Percentiles rank a stretch among this genome's conserved stretches.
These are phyloP conservation scores for Aplosporella prunicola DNA, from an alignment of 2,329 filamentous ascomycete genomes.

Conservation along the genomic window DNA sequence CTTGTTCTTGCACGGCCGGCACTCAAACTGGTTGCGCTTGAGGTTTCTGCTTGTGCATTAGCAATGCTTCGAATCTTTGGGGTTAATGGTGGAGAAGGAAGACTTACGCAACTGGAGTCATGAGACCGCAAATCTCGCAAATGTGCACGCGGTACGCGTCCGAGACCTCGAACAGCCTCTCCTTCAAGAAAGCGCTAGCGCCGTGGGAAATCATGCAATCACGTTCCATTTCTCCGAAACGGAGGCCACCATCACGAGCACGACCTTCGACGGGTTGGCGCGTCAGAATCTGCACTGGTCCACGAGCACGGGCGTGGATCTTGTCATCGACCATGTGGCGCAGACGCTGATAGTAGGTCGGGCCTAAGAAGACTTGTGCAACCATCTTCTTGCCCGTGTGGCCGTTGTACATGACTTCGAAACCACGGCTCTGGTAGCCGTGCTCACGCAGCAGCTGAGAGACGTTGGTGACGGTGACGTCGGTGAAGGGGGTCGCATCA, in stretches of 20 bases:
- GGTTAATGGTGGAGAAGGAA: slow-evolving; percentile 13
- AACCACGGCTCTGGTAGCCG: slow-evolving; percentile 93
- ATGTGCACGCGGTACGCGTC: slow-evolving; percentile 97
- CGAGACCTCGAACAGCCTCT: slow-evolving; percentile 92
- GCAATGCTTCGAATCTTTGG: slow-evolving; percentile 15
- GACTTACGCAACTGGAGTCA: slow-evolving; percentile 97
- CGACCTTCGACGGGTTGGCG: slow-evolving; percentile 96
- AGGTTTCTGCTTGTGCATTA: slow-evolving; percentile 56
- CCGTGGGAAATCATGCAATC: slow-evolving; percentile 99
- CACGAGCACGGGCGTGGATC: slow-evolving; percentile 96
- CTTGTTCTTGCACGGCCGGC: slow-evolving; percentile 97
- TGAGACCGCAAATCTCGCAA: slow-evolving; percentile 96
- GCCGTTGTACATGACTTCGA: slow-evolving; percentile 98
- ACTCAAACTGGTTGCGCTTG: slow-evolving; percentile 93
- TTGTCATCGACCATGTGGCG: slow-evolving; percentile 99
- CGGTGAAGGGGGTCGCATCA: slow-evolving; percentile 94
- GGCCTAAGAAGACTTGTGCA: slow-evolving; percentile 91
- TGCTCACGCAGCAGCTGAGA: slow-evolving; percentile 78
- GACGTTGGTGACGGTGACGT: slow-evolving; percentile 90
- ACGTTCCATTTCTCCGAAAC: slow-evolving; percentile 99
- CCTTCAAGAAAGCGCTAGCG: slow-evolving; percentile 92
- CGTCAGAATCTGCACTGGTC: slow-evolving; percentile 93
- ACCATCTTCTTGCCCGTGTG: slow-evolving; percentile 91
- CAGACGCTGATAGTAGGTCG: slow-evolving; percentile 96
- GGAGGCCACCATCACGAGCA: slow-evolving; percentile 92